Evolutionary conservation across 179 eudicot species (phyloP), one percentile per base, ranked within the genome.

Genomic region (Spinacia oleracea): DNA sequence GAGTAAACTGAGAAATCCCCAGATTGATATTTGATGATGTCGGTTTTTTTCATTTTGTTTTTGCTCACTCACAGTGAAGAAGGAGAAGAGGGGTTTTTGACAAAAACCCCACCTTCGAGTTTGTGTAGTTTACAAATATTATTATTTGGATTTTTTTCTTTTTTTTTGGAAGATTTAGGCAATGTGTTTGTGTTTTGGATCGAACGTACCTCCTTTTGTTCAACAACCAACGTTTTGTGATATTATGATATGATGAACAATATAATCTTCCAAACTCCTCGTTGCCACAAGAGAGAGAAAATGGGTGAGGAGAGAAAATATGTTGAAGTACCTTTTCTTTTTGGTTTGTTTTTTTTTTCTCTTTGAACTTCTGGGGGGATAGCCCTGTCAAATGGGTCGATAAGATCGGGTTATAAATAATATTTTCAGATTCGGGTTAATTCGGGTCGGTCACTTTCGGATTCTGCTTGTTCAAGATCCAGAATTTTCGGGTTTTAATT

Each of bases 211-310:
- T 31, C 12, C 21, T 64, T 29, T 6, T 31, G 7, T 58, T 64
- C 18, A 60, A 59, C 32, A 59, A 25, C 32, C 32, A 9, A 23
- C 29, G 29, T 59, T 23, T 7, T n/a, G 3, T n/a, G 15, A 43
- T 11, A 16, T n/a, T 23, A 27, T 45, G 18, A 31, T 31, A 10
- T 25, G 34, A 48, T 23, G 34, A 34, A 27, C 10, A 29, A 29
- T 48, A 9, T n/a, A 4, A 6, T 46, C 65, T 43, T 29, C 40
- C 45, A 77, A 77, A 66, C 34, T 46, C 67, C 60, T 63, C 29
- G 55, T 72, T 78, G 77, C 81, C 72, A 53, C 67, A 51, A n/a
- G 74, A 73, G 78, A 63, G 80, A 68, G 63, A 58, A 34, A 65
- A n/a, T n/a, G n/a, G n/a, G n/a, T n/a, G n/a, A n/a, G n/a, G n/a